These are phyloP conservation scores for Silybum marianum DNA, from an alignment of 129 eudicot species.

Conservation along the genomic window DNA sequence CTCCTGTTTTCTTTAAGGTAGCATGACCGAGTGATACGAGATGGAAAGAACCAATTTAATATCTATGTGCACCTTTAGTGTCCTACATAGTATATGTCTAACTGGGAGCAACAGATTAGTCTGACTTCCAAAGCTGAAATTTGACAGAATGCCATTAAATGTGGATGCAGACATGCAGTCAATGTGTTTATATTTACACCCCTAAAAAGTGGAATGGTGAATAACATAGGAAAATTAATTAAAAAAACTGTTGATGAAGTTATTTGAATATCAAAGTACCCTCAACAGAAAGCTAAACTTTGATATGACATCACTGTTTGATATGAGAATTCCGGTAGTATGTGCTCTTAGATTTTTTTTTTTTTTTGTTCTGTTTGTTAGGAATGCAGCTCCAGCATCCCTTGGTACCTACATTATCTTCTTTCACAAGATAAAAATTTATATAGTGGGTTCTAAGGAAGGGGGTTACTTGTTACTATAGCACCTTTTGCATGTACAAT, in stretches of 20 bases:
- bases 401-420: constrained; percentile 8
- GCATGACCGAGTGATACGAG: neutral
- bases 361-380: neutral
- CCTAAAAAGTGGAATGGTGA: neutral
- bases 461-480: neutral
- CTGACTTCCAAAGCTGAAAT: neutral
- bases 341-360: neutral
- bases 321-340: constrained; percentile 15
- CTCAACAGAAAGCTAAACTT: neutral
- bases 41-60: neutral
- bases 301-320: neutral
- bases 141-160: constrained; percentile 1
- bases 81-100: neutral
- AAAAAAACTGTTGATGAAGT: neutral
- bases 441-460: neutral
- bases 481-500: neutral
- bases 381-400: neutral
- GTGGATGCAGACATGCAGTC: constrained; percentile 13
- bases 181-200: neutral
- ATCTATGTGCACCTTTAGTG: neutral
- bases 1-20: neutral
- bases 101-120: neutral
- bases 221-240: neutral
- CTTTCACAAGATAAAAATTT: neutral
- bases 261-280: neutral